Evolutionary conservation across 176 grass and related monocot species (phyloP).

Genomic region (Puccinellia tenuiflora): DNA sequence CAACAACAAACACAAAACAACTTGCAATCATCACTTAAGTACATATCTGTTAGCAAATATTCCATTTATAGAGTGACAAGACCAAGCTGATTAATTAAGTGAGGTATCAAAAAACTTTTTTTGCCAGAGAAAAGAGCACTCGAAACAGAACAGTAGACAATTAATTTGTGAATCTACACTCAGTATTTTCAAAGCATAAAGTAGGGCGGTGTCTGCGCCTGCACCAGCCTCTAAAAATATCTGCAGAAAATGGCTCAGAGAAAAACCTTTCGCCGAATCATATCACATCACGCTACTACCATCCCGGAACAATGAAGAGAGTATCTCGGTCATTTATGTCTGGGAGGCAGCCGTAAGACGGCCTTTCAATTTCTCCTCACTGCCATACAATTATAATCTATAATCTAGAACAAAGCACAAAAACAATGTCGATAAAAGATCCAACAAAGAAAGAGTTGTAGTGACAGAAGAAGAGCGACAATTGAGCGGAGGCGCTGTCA

Average conservation of each 20-base stretch:
- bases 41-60: not conserved
- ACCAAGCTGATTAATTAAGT: not conserved
- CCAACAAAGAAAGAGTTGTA: not conserved
- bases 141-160: not conserved
- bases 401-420: not conserved
- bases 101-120: not conserved
- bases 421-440: not conserved
- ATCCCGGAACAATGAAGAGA: not conserved
- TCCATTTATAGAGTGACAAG: not conserved
- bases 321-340: not conserved
- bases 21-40: not conserved
- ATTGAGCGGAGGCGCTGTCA: not conserved
- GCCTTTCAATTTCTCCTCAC: constrained; percentile 19
- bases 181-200: constrained; percentile 12
- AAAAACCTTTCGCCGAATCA: constrained; percentile 15
- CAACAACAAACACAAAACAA: not conserved
- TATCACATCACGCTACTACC: constrained; percentile 4
- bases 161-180: not conserved
- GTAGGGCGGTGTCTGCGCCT: not conserved
- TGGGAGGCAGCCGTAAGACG: constrained; percentile 13
- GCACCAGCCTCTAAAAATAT: not conserved
- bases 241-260: constrained; percentile 9
- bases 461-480: not conserved
- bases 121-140: not conserved
- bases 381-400: not conserved